A percentile compares a stretch with the other conserved stretches of the same genome.
Evolutionary conservation across 2,329 filamentous ascomycete species (phyloP).

Genomic region (Epichloe coenophiala): DNA sequence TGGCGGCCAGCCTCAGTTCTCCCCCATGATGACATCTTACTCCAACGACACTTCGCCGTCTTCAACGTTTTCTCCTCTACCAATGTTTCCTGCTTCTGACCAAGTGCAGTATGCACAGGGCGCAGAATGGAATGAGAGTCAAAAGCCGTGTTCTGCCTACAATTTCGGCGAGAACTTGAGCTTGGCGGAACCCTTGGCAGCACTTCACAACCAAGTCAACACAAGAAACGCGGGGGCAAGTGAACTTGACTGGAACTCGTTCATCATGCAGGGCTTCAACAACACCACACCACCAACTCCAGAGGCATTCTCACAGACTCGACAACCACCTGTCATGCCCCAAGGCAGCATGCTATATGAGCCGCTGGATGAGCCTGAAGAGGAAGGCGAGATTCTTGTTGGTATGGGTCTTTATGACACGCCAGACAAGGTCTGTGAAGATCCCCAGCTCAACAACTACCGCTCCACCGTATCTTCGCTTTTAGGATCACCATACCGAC

Average conservation of each 20-base stretch:
- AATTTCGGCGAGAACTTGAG: conserved; percentile 10
- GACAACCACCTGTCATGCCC: conserved; percentile 33
- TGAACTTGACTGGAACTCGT: conserved; percentile 30
- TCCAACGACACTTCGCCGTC: conserved; percentile 46
- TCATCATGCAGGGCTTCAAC: conserved; percentile 30
- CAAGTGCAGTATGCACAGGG: conserved; percentile 26
- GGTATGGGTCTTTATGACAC: conserved; percentile 72
- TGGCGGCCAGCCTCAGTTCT: conserved; percentile 28
- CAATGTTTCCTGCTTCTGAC: conserved; percentile 27
- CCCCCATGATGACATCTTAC: conserved; percentile 38
- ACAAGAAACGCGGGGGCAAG: conserved; percentile 7
- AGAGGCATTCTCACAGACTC: conserved; percentile 40
- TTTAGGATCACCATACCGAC: conserved; percentile 34
- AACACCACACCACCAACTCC: conserved; percentile 45
- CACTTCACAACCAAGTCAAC: conserved; percentile 8
- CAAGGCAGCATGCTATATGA: conserved; percentile 38
- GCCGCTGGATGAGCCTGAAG: conserved; percentile 36
- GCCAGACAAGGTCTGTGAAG: conserved; percentile 42
- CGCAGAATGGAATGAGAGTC: conserved; percentile 23
- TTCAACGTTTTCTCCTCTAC: conserved; percentile 39
- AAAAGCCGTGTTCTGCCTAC: conserved; percentile 17
- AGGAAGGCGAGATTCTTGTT: conserved; percentile 60
- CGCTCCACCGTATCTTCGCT: conserved; percentile 40
- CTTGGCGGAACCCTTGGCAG: conserved; percentile 19
- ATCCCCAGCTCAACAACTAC: conserved; percentile 40